A percentile compares a stretch with the other conserved stretches of the same genome.
Evolutionary conservation across 495 filamentous ascomycete genomes (phyloP).

Genomic region (Lichina pygmaea): DNA sequence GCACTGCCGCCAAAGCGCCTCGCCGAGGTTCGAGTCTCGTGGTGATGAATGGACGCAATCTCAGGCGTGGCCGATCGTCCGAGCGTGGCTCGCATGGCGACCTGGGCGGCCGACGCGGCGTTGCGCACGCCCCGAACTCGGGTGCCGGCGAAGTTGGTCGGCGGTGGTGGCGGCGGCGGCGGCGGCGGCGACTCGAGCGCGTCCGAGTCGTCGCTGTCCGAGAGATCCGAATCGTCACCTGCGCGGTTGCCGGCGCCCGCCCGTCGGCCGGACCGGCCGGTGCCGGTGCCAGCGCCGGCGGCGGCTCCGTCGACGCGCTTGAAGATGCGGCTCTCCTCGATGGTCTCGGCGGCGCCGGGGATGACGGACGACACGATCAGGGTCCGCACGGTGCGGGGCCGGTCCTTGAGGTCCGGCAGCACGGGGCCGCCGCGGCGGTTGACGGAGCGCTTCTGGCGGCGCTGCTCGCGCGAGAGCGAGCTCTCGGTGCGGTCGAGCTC

Average conservation of each 20-base stretch:
- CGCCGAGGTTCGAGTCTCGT: slow-evolving; percentile 40
- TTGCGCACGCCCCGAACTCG: slow-evolving; percentile 70
- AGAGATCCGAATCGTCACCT: slow-evolving; percentile 64
- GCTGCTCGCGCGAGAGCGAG: slow-evolving; percentile 74
- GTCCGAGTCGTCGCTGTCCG: slow-evolving; percentile 57
- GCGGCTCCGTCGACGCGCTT: slow-evolving; percentile 34
- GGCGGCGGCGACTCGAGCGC: slow-evolving; percentile 58
- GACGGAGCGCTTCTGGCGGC: slow-evolving; percentile 80
- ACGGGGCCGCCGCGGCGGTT: slow-evolving; percentile 86
- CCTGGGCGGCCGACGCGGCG: slow-evolving; percentile 58
- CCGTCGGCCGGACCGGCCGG: slow-evolving; percentile 15
- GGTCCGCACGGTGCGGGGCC: slow-evolving; percentile 72
- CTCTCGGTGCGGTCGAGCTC: slow-evolving; percentile 79
- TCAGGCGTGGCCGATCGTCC: slow-evolving; percentile 83
- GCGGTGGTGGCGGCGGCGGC: slow-evolving; percentile 39
- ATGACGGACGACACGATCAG: slow-evolving; percentile 74
- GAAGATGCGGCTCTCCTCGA: slow-evolving; percentile 70
- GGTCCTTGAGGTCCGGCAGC: slow-evolving; percentile 83
- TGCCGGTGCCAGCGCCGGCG: slow-evolving; percentile 20
- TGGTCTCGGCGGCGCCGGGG: slow-evolving; percentile 50
- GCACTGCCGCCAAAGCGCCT: slow-evolving; percentile 25
- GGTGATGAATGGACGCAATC: slow-evolving; percentile 33
- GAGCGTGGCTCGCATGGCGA: slow-evolving; percentile 41
- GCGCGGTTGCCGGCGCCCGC: slow-evolving; percentile 26
- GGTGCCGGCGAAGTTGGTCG: slow-evolving; percentile 41